Base-by-base conservation (phyloP, 169 alveolate genomes). In the Babesia ovata region DNA sequence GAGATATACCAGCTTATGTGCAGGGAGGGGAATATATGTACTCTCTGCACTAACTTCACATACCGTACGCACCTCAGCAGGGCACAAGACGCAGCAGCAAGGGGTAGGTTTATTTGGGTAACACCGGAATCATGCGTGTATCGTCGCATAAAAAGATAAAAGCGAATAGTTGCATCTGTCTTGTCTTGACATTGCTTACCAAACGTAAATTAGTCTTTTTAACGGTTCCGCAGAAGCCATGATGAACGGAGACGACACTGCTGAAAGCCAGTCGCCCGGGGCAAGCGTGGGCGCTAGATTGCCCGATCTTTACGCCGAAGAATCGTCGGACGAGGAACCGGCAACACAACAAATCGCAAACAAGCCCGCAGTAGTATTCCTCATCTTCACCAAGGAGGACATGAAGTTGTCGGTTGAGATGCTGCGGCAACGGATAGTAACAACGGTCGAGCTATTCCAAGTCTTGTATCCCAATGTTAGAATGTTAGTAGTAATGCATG, bases 301-400 rank as follows among this genome's bases (percentile, higher is more conserved):
- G 14, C 8, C 29, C 42, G 54, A 36, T 26, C 14, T 76, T 7
- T 33, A 28, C 70, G 46, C 39, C 14, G n/a, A 63, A 2, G 84
- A 81, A 11, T 39, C 58, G 19, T 71, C 69, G 36, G 76, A 81
- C 19, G 83, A 81, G 13, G 79, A 67, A n/a, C 13, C 39, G 11
- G 42, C 28, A 21, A 14, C 24, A 24, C 52, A 19, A 4, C 7
- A 13, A 14, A 1, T 21, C 17, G 44, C 70, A 1, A 57, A 22
- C 60, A 52, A 50, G 22, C 63, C 67, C 13, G 83, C 78, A 1
- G 44, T 26, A 14, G 45, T 81, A 49, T 73, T 81, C 39, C 17
- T 81, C 33, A 33, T 81, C n/a, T 69, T 61, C 77, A 63, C 84
- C 44, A 81, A 60, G 71, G 78, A 72, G 14, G 84, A 71, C 78